Conservation (phyloP, 2,329 filamentous ascomycete genomes). For the Lachnellula hyalina region DNA sequence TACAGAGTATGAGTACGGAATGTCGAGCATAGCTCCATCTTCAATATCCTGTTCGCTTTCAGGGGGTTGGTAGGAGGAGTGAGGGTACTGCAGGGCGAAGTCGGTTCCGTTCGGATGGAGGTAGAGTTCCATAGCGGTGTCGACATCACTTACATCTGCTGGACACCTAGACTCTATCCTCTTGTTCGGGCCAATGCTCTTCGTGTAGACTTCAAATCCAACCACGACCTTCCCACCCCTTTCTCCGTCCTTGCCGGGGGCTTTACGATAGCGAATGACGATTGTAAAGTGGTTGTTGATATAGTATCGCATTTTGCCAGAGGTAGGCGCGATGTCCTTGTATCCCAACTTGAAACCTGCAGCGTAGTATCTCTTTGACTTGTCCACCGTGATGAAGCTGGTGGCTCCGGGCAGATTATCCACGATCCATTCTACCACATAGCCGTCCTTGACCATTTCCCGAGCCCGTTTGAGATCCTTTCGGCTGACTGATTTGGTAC, state of each 20-base stretch:
- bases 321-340: conserved; percentile 56
- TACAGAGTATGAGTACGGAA: conserved; percentile 85
- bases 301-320: conserved; percentile 60
- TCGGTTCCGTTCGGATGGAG: conserved; percentile 59
- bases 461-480: conserved; percentile 62
- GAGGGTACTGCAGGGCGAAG: conserved; percentile 46
- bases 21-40: conserved; percentile 60
- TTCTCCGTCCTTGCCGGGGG: conserved; percentile 62
- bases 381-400: conserved; percentile 81
- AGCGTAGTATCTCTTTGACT: conserved; percentile 80
- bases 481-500: conserved; percentile 60
- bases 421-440: conserved; percentile 90
- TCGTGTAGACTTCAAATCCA: conserved; percentile 85
- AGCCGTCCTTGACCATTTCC: conserved; percentile 70
- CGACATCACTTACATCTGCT: conserved; percentile 55
- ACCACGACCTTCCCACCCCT: conserved; percentile 75
- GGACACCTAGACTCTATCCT: conserved; percentile 64
- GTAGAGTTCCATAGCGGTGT: conserved; percentile 63
- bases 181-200: conserved; percentile 63
- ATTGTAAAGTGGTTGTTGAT: conserved; percentile 87
- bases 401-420: conserved; percentile 87
- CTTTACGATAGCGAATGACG: conserved; percentile 71
- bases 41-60: conserved; percentile 52
- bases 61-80: conserved; percentile 52
- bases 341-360: conserved; percentile 86